Evolutionary conservation across 352 stramenopile genomes (phyloP).

Genomic region (Globisporangium iwayamae): DNA sequence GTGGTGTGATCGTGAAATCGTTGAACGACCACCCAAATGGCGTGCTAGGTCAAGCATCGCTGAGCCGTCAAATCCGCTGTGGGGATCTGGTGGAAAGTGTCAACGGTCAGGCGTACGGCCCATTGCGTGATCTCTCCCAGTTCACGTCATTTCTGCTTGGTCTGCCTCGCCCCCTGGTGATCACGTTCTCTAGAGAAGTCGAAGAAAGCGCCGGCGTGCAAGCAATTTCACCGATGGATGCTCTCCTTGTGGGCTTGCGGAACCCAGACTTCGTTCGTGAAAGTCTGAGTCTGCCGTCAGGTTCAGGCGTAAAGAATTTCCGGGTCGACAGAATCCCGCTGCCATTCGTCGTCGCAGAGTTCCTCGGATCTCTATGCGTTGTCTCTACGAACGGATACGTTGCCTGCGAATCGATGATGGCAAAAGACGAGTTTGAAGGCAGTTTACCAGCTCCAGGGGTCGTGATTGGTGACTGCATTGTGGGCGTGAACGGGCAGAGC

Average conservation of each 20-base stretch:
- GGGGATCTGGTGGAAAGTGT: slow-evolving; percentile 77
- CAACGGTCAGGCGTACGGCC: slow-evolving; percentile 60
- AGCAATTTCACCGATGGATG: background rate
- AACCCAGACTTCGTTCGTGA: slow-evolving; percentile 25
- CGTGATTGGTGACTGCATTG: slow-evolving; percentile 46
- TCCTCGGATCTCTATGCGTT: slow-evolving; percentile 31
- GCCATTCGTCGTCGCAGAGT: slow-evolving; percentile 39
- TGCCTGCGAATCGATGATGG: slow-evolving; percentile 26
- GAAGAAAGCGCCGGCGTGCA: slow-evolving; percentile 7
- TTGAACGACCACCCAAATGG: slow-evolving; percentile 69
- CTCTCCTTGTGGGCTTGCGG: slow-evolving; percentile 20
- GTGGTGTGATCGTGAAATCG: slow-evolving; percentile 73
- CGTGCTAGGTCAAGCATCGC: slow-evolving; percentile 64
- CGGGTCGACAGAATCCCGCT: slow-evolving; percentile 29
- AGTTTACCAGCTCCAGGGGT: slow-evolving; percentile 17
- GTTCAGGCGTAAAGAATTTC: slow-evolving; percentile 32
- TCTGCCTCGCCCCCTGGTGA: slow-evolving; percentile 59
- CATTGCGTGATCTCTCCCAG: slow-evolving; percentile 70
- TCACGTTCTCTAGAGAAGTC: slow-evolving; percentile 54
- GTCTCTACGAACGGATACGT: slow-evolving; percentile 34
- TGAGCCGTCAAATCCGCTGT: slow-evolving; percentile 49
- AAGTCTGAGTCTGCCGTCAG: slow-evolving; percentile 15
- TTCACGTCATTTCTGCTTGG: slow-evolving; percentile 73
- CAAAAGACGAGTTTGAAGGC: slow-evolving; percentile 1
- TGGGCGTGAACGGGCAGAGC: slow-evolving; percentile 59